Evolutionary conservation across 1,284 basidiomycete species (phyloP).

Genomic region (Austropuccinia psidii): DNA sequence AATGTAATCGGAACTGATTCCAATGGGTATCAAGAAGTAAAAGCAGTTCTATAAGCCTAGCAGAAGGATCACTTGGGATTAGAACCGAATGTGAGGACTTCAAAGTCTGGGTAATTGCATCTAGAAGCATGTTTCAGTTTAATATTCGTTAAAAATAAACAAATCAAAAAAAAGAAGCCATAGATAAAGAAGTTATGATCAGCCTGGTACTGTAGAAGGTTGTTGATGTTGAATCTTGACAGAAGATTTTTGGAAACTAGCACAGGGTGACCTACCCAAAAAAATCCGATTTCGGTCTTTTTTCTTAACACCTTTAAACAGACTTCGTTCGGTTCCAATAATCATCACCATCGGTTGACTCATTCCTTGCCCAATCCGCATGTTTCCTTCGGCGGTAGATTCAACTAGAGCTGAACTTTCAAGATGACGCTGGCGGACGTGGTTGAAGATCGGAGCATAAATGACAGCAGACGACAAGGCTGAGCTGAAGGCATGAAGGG

Average conservation of each 20-base stretch:
- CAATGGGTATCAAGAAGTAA: conserved; percentile 96
- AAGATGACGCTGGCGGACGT: conserved; percentile 90
- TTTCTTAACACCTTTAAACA: conserved; percentile 72
- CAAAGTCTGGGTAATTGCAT: conserved; percentile 76
- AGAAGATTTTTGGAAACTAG: too few relatives aligned
- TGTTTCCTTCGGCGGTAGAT: conserved; percentile 59
- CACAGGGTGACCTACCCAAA: conserved; percentile 56
- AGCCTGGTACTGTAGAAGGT: neutral
- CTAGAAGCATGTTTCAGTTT: too few relatives aligned
- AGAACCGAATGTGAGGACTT: conserved; percentile 64
- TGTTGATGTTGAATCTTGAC: too few relatives aligned
- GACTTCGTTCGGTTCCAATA: conserved; percentile 77
- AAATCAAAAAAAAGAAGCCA: neutral
- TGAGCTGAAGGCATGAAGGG: conserved; percentile 47
- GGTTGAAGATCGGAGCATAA: conserved; percentile 93
- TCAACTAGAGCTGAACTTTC: conserved; percentile 79
- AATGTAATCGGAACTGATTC: conserved; percentile 61
- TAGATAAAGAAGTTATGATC: neutral
- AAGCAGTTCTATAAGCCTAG: conserved; percentile 83
- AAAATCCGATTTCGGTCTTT: conserved; percentile 85
- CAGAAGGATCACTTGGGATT: conserved; percentile 86
- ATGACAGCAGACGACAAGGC: conserved; percentile 82
- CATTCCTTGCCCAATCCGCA: conserved; percentile 65
- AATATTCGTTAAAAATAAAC: too few relatives aligned
- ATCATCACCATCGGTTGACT: conserved; percentile 85